phyloP scores from a whole-genome alignment of 73 alveolate species.

The Vitrella brassicaformis region DNA sequence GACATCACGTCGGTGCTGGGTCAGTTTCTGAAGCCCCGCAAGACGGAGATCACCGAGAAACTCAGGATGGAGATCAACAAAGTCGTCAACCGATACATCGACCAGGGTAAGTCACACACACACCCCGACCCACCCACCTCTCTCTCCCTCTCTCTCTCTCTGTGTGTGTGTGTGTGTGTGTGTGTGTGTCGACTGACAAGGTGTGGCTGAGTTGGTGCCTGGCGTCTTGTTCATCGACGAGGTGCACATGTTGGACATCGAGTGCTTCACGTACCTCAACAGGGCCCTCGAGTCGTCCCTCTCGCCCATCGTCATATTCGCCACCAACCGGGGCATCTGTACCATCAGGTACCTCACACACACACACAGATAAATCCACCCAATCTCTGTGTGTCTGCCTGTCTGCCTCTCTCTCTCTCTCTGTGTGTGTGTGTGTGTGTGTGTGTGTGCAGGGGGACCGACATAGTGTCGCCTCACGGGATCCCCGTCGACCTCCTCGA shows the following conservation, averaged over 20 bases:
- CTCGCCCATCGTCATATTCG: constrained; percentile 95
- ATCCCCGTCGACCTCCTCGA: constrained; percentile 96
- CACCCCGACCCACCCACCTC: background rate
- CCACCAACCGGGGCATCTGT: constrained; percentile 94
- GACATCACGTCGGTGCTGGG: constrained; percentile 95
- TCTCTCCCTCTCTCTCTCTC: background rate
- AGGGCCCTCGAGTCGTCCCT: constrained; percentile 89
- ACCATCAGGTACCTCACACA: too few relatives aligned
- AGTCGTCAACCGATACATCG: constrained; percentile 77
- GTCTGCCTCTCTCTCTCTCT: too few relatives aligned
- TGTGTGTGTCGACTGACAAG: constrained; percentile 82
- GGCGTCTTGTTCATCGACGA: constrained; percentile 99
- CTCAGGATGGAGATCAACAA: constrained; percentile 93
- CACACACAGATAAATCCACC: too few relatives aligned
- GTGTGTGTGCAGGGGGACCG: constrained; percentile 99
- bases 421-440: too few relatives aligned
- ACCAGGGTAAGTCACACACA: background rate
- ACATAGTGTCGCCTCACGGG: constrained; percentile 94
- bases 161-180: background rate
- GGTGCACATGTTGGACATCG: constrained; percentile 97
- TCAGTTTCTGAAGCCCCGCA: constrained; percentile 89
- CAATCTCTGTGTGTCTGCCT: too few relatives aligned
- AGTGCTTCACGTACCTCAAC: constrained; percentile 96
- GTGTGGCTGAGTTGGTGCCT: constrained; percentile 98
- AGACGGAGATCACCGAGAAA: constrained; percentile 98